Evolutionary conservation across 176 grass and related monocot genomes (phyloP).

Genomic region (Dendrocalamus sinicus): DNA sequence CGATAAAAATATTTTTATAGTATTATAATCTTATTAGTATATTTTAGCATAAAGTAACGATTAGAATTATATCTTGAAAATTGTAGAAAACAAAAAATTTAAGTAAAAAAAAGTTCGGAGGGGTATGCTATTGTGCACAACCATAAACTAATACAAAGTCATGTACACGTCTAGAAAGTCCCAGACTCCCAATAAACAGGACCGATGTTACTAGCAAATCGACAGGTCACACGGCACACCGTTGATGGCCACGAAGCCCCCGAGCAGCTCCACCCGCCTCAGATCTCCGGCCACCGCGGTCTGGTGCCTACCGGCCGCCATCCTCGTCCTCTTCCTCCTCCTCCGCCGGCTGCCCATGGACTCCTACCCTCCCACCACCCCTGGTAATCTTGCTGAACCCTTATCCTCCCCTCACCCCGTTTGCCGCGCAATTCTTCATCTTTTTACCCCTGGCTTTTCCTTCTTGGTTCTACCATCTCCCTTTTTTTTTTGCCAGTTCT

Average conservation of each 20-base stretch:
- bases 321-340: constrained; percentile 59
- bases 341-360: constrained; percentile 52
- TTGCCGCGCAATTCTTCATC: neutral
- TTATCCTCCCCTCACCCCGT: neutral
- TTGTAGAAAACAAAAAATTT: too few relatives aligned
- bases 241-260: constrained; percentile 45
- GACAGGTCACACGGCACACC: neutral
- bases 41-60: too few relatives aligned
- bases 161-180: too few relatives aligned
- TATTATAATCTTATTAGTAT: too few relatives aligned
- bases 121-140: too few relatives aligned
- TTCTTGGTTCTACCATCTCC: neutral
- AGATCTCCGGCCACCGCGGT: constrained; percentile 59
- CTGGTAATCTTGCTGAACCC: neutral
- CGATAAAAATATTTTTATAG: too few relatives aligned
- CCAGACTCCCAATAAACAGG: too few relatives aligned
- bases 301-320: constrained; percentile 59
- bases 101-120: too few relatives aligned
- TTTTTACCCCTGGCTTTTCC: neutral
- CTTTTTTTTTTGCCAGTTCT: neutral
- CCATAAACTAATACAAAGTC: too few relatives aligned
- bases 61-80: too few relatives aligned
- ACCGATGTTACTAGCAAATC: neutral
- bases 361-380: constrained; percentile 30
- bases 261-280: constrained; percentile 18